Percentiles rank a stretch among this genome's conserved stretches.
Conservation (phyloP, 306 rosid genomes). For the Herpetospermum pedunculosum region DNA sequence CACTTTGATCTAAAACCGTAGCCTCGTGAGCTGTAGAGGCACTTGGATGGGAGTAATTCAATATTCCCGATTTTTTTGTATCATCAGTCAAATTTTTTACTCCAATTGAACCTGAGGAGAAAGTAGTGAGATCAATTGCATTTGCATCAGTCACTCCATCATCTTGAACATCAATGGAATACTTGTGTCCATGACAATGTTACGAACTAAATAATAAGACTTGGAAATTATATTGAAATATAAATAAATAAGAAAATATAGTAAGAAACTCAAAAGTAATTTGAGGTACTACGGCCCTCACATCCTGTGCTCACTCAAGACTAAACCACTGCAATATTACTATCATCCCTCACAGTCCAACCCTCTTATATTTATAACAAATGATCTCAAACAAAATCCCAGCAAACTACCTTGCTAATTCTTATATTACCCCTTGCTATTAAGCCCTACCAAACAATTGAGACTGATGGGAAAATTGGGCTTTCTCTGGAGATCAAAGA, state of each 20-base stretch:
- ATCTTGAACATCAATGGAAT: conserved; percentile 14
- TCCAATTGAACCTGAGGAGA: conserved; percentile 9
- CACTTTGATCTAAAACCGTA: conserved; percentile 21
- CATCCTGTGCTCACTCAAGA: neutral
- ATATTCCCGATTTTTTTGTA: conserved; percentile 15
- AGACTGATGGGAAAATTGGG: neutral
- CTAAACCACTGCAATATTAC: neutral
- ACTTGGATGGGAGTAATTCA: conserved; percentile 20
- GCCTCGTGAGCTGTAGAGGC: conserved; percentile 22
- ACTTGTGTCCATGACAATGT: conserved; percentile 5
- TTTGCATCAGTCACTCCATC: conserved; percentile 2
- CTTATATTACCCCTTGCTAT: neutral
- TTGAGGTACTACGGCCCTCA: neutral
- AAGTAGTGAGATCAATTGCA: conserved; percentile 15
- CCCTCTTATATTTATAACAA: neutral
- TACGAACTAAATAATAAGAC: neutral
- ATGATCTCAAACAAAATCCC: neutral
- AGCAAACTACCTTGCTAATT: neutral
- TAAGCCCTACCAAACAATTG: neutral
- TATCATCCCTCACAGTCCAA: neutral
- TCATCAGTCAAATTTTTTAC: conserved; percentile 19
- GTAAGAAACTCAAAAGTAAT: neutral
- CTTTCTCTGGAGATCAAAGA: conserved; percentile 2
- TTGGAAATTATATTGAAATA: neutral
- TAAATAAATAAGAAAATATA: neutral